phyloP scores from a whole-genome alignment of 2,329 filamentous ascomycete species.

The Aspergillus brasiliensis region DNA sequence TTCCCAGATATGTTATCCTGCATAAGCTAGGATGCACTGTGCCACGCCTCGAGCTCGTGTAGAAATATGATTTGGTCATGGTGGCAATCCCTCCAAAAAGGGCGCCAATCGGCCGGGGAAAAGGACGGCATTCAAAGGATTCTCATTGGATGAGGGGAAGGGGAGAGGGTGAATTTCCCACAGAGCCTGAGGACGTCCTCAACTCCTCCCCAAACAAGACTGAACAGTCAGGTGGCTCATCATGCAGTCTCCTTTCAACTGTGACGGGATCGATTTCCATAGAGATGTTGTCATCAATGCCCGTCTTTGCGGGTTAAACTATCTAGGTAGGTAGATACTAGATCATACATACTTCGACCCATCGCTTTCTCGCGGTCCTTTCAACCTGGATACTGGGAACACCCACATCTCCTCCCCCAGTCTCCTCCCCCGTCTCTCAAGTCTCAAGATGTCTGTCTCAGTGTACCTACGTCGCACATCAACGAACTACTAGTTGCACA shows the following conservation, averaged over 20 bases:
- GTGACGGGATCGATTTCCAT: not conserved
- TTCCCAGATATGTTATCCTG: constrained; percentile 17
- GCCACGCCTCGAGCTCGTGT: constrained; percentile 22
- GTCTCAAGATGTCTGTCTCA: not conserved
- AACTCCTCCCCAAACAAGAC: too few relatives aligned
- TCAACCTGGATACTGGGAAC: not conserved
- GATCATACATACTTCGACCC: not conserved
- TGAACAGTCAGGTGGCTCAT: not conserved
- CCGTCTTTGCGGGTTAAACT: not conserved
- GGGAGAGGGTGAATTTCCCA: not conserved
- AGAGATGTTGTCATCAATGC: not conserved
- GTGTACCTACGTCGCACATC: not conserved
- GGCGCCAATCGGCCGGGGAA: constrained; percentile 9
- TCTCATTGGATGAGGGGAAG: not conserved
- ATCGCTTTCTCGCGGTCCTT: not conserved
- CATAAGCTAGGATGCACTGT: constrained; percentile 15
- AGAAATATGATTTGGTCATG: constrained; percentile 19
- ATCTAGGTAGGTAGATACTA: not conserved
- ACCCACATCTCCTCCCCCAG: not conserved
- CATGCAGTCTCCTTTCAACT: not conserved
- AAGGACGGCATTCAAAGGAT: not conserved
- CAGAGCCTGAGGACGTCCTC: too few relatives aligned
- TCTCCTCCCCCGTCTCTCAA: too few relatives aligned
- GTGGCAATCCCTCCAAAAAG: constrained; percentile 10
- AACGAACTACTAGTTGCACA: not conserved